Conservation (phyloP, 108 stramenopile species). For the Skeletonema marinoi region DNA sequence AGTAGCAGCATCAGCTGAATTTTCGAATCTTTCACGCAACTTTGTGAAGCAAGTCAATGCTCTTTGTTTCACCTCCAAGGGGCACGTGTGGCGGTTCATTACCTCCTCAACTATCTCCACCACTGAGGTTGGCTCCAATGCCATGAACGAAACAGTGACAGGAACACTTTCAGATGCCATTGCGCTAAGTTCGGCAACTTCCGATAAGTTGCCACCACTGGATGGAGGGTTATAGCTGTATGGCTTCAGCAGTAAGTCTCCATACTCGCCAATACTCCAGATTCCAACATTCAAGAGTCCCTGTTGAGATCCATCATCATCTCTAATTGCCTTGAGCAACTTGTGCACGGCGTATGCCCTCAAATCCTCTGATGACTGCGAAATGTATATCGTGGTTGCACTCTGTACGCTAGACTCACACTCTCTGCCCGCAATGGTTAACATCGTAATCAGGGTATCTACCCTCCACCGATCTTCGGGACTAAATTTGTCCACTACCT, state of each 20-base stretch:
- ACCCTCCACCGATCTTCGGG: conserved; percentile 92
- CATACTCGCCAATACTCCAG: conserved; percentile 96
- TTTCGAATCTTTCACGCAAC: conserved; percentile 81
- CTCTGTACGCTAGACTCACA: conserved; percentile 79
- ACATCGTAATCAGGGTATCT: conserved; percentile 95
- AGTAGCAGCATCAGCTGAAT: conserved; percentile 65
- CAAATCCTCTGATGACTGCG: conserved; percentile 71
- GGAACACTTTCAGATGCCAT: conserved; percentile 14
- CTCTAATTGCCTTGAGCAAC: conserved; percentile 83
- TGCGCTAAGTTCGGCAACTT: conserved; percentile 5
- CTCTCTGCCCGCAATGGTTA: conserved; percentile 94
- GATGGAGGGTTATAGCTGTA: conserved; percentile 70
- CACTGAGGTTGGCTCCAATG: conserved; percentile 64
- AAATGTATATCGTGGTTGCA: conserved; percentile 83
- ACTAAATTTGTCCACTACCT: conserved; percentile 91
- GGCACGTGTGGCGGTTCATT: conserved; percentile 72
- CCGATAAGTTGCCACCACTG: not conserved
- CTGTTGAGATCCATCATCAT: conserved; percentile 87
- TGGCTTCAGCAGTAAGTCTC: conserved; percentile 70
- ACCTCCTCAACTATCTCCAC: conserved; percentile 75
- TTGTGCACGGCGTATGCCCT: conserved; percentile 94
- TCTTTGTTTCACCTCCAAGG: conserved; percentile 74
- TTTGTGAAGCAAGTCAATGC: conserved; percentile 90
- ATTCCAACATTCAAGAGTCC: conserved; percentile 90
- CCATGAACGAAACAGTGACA: conserved; percentile 64